A percentile compares a stretch with the other conserved stretches of the same genome.
Conservation (phyloP, 2,329 filamentous ascomycete genomes). For the Penicillium brevicompactum region DNA sequence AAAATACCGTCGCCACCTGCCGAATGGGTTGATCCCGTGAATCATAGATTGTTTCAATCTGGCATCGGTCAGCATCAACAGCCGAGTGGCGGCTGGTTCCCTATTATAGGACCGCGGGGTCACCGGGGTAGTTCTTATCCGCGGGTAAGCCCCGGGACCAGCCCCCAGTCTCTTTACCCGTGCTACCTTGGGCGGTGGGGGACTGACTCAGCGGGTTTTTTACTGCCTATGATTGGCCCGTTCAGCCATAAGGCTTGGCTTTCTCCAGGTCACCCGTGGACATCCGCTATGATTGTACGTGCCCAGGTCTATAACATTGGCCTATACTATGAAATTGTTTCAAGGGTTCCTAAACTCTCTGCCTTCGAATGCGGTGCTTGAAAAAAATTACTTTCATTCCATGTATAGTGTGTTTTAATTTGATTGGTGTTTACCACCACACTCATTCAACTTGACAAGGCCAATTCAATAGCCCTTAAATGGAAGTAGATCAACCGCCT, state of each 20-base stretch:
- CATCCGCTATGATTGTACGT: neutral
- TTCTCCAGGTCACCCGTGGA: neutral
- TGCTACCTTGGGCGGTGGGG: neutral
- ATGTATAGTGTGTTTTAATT: too few species aligned
- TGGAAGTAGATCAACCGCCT: too few species aligned
- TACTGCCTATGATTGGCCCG: slow-evolving; percentile 1
- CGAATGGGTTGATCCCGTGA: slow-evolving; percentile 5
- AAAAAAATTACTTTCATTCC: too few species aligned
- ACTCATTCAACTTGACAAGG: too few species aligned
- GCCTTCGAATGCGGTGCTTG: too few species aligned
- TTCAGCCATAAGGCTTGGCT: neutral
- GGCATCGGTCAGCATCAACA: slow-evolving; percentile 7
- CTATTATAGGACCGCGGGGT: slow-evolving; percentile 7
- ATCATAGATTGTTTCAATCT: slow-evolving; percentile 1
- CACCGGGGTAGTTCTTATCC: slow-evolving; percentile 12
- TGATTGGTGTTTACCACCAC: too few species aligned
- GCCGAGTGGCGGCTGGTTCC: slow-evolving; percentile 8
- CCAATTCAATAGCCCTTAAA: too few species aligned
- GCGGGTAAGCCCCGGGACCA: slow-evolving; percentile 7
- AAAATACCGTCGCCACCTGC: slow-evolving; percentile 12
- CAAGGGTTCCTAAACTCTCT: too few species aligned
- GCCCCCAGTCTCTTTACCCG: neutral
- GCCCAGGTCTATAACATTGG: neutral
- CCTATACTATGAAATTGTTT: too few species aligned
- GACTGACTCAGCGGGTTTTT: slow-evolving; percentile 1